Percentiles rank a stretch among this genome's conserved stretches.
phyloP scores from a whole-genome alignment of 2,329 filamentous ascomycete genomes.

The Achaetomium macrosporum region DNA sequence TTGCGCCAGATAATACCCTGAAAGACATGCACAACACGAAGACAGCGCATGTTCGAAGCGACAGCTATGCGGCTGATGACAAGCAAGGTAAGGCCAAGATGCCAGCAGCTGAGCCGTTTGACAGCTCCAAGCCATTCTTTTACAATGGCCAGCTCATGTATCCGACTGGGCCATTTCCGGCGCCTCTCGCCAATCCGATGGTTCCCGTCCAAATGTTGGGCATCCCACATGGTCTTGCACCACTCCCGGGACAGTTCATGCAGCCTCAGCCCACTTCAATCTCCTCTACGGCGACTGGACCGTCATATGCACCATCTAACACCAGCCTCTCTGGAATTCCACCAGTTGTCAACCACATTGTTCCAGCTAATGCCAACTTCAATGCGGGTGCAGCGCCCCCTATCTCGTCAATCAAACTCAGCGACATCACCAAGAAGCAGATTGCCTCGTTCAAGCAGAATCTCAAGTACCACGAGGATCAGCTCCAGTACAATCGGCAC shows the following conservation, averaged over 20 bases:
- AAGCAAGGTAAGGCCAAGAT: constrained; percentile 32
- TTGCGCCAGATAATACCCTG: constrained; percentile 10
- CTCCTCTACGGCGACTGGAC: not conserved
- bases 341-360: constrained; percentile 14
- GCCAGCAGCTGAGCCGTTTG: constrained; percentile 42
- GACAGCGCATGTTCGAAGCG: constrained; percentile 6
- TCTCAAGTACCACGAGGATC: constrained; percentile 52
- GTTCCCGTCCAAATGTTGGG: constrained; percentile 23
- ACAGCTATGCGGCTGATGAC: constrained; percentile 13
- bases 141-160: constrained; percentile 32
- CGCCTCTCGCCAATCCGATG: constrained; percentile 24
- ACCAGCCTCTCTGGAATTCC: constrained; percentile 16
- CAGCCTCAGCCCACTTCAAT: constrained; percentile 9
- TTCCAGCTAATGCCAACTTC: constrained; percentile 20
- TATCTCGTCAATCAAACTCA: constrained; percentile 54
- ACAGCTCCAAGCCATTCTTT: constrained; percentile 39
- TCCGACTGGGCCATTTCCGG: constrained; percentile 25
- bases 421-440: constrained; percentile 56
- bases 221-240: constrained; percentile 18
- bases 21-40: constrained; percentile 26
- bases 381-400: constrained; percentile 35
- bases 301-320: constrained; percentile 11
- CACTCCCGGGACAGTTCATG: constrained; percentile 17
- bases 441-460: constrained; percentile 46
- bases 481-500: constrained; percentile 56